Conservation (phyloP, 2,329 filamentous ascomycete genomes). For the Drechslerella coelobrocha region DNA sequence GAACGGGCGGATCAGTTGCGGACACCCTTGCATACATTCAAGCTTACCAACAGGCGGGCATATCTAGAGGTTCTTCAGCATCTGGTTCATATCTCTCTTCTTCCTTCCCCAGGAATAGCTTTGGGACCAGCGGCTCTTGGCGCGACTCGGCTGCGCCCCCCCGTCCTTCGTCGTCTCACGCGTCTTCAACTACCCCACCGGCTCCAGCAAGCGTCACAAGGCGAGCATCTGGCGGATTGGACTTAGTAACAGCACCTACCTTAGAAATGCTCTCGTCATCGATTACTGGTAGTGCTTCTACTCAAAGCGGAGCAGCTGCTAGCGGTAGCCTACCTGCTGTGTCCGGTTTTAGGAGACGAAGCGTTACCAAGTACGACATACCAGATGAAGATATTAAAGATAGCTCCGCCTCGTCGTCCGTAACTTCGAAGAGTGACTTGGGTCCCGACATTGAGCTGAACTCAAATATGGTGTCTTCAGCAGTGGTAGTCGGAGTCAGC, state of each 20-base stretch:
- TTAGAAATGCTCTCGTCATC: constrained; percentile 44
- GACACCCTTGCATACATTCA: constrained; percentile 48
- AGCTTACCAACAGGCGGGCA: constrained; percentile 43
- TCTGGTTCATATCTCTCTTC: constrained; percentile 48
- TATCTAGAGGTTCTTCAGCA: constrained; percentile 44
- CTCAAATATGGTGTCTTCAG: constrained; percentile 5
- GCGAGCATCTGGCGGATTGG: constrained; percentile 32
- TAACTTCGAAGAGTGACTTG: constrained; percentile 47
- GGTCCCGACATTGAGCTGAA: constrained; percentile 14
- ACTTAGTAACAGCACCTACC: constrained; percentile 42
- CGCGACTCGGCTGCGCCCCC: constrained; percentile 37
- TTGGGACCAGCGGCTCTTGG: constrained; percentile 36
- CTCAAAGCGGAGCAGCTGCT: constrained; percentile 12
- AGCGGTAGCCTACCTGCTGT: constrained; percentile 35
- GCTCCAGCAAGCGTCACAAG: constrained; percentile 31
- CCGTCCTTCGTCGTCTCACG: constrained; percentile 46
- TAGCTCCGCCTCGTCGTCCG: constrained; percentile 49
- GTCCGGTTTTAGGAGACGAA: constrained; percentile 45
- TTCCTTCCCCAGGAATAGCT: constrained; percentile 46
- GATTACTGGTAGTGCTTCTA: constrained; percentile 17
- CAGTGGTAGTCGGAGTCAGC: constrained; percentile 10
- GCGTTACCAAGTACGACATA: constrained; percentile 49
- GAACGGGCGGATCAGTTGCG: constrained; percentile 38
- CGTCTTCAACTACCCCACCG: constrained; percentile 14
- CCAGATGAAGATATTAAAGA: constrained; percentile 50